Percentiles rank a stretch among this genome's conserved stretches.
phyloP scores from a whole-genome alignment of 192 early-diverging fungal species.

The Coemansia nantahalensis region DNA sequence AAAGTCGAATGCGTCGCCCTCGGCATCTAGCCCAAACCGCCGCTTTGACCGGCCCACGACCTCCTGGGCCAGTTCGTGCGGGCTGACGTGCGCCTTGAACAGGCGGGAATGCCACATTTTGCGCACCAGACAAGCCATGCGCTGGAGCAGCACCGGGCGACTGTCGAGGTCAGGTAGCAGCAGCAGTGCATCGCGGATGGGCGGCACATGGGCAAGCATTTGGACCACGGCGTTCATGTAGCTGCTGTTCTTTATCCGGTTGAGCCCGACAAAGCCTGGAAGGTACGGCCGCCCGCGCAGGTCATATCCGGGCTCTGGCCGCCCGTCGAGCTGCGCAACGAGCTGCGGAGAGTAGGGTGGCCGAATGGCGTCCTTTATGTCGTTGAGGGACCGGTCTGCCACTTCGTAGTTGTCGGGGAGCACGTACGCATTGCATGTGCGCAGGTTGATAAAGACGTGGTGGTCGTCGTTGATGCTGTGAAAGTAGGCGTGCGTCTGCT shows the following conservation, averaged over 20 bases:
- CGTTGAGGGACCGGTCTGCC: constrained; percentile 76
- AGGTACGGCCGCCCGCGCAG: constrained; percentile 81
- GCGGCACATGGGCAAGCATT: constrained; percentile 79
- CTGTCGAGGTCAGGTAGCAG: constrained; percentile 17
- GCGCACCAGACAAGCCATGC: constrained; percentile 75
- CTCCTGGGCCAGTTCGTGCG: constrained; percentile 95
- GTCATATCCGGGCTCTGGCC: constrained; percentile 61
- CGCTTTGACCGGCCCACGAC: constrained; percentile 77
- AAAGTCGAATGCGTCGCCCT: constrained; percentile 85
- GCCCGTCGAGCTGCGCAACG: constrained; percentile 66
- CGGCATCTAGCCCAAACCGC: constrained; percentile 73
- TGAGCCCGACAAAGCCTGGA: constrained; percentile 91
- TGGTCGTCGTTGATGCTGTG: constrained; percentile 94
- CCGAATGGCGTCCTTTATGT: constrained; percentile 88
- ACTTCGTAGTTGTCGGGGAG: constrained; percentile 95
- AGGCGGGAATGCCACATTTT: constrained; percentile 92
- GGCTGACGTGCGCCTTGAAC: constrained; percentile 93
- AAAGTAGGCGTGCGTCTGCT: constrained; percentile 89
- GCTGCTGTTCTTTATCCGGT: constrained; percentile 93
- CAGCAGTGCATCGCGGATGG: constrained; percentile 82
- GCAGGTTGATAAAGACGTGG: constrained; percentile 92
- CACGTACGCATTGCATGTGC: constrained; percentile 81
- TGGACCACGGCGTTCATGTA: constrained; percentile 93
- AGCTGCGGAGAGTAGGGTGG: constrained; percentile 73
- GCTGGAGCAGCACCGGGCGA: constrained; percentile 62